Evolutionary conservation across 1,284 basidiomycete species (phyloP).

Genomic region (Sanghuangporus weigelae): DNA sequence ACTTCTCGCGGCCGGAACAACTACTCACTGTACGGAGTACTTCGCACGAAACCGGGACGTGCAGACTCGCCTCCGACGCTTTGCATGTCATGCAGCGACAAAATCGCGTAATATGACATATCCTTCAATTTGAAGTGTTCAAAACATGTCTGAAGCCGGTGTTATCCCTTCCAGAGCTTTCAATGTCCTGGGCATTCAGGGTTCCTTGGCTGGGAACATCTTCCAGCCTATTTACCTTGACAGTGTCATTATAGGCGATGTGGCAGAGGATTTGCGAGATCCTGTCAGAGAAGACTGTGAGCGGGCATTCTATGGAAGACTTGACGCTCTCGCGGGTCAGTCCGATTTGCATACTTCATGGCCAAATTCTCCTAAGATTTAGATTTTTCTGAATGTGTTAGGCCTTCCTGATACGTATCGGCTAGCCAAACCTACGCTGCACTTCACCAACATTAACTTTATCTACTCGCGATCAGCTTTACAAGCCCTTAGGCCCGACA

Average conservation of each 20-base stretch:
- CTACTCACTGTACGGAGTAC: constrained; percentile 65
- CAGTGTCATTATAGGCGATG: constrained; percentile 64
- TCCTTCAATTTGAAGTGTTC: neutral
- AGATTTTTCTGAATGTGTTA: constrained; percentile 18
- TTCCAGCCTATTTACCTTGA: constrained; percentile 62
- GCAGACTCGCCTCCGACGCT: constrained; percentile 77
- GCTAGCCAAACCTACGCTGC: constrained; percentile 44
- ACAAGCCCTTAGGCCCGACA: constrained; percentile 23
- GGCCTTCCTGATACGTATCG: constrained; percentile 42
- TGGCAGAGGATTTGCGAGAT: constrained; percentile 30
- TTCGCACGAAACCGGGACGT: constrained; percentile 88
- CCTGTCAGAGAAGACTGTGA: constrained; percentile 51
- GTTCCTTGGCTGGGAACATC: constrained; percentile 58
- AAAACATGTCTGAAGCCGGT: neutral
- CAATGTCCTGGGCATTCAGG: constrained; percentile 81
- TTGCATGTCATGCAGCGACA: constrained; percentile 89
- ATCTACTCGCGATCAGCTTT: constrained; percentile 48
- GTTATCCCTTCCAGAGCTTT: constrained; percentile 36
- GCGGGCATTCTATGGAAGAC: constrained; percentile 52
- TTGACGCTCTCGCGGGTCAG: constrained; percentile 34
- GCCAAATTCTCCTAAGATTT: neutral
- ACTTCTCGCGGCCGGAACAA: constrained; percentile 74
- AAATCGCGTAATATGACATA: constrained; percentile 52
- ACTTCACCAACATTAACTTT: constrained; percentile 57
- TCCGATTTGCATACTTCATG: constrained; percentile 1